A percentile compares a stretch with the other conserved stretches of the same genome.
phyloP scores from a whole-genome alignment of 345 rosid species.

The Hevea brasiliensis region DNA sequence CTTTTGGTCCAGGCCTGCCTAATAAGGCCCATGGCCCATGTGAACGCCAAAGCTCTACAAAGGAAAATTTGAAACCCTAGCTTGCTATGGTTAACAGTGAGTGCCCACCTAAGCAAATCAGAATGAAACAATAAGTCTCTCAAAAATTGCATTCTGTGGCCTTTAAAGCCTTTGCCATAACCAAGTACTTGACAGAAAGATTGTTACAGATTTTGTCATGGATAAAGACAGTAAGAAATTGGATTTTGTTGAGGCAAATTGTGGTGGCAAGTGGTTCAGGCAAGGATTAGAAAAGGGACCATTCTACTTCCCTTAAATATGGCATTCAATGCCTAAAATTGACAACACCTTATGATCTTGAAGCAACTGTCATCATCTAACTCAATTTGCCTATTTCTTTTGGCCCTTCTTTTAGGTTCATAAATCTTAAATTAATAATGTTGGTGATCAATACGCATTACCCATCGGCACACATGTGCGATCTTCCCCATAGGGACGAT shows the following conservation, averaged over 20 bases:
- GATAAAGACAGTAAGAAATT: constrained; percentile 6
- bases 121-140: constrained; percentile 6
- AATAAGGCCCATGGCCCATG: constrained; percentile 11
- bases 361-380: constrained; percentile 13
- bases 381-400: background rate
- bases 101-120: background rate
- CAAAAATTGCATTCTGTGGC: background rate
- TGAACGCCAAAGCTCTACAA: background rate
- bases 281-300: background rate
- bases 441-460: too few relatives aligned
- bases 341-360: background rate
- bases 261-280: background rate
- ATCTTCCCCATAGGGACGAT: background rate
- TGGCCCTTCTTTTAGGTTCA: background rate
- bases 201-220: background rate
- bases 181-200: background rate
- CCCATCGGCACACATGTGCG: background rate
- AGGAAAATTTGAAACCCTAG: background rate
- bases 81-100: background rate
- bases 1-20: background rate
- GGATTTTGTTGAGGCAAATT: background rate
- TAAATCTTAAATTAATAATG: background rate
- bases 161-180: background rate
- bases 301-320: background rate
- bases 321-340: background rate